Evolutionary conservation across 768 basidiomycete genomes (phyloP), one percentile per base, ranked within the genome.

Genomic region (Mycena galopus): DNA sequence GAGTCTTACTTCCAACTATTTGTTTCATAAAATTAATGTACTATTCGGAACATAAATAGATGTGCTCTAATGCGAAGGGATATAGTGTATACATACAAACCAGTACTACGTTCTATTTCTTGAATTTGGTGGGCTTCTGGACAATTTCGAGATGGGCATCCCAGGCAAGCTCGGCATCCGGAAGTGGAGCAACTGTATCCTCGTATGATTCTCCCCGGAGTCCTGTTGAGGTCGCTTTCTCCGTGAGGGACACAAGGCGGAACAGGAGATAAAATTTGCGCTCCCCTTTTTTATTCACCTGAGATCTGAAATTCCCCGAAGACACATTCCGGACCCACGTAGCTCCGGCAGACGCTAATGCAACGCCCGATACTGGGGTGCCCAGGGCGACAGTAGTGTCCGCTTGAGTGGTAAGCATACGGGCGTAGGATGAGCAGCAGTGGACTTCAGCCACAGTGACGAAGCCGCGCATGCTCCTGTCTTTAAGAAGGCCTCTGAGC

Each of bases 361-460:
- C 77, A n/a, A 74, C 75, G 4, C 71, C 78, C 16, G 67, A 39
- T 3, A 75, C 78, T 42, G 62, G 73, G 37, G 82, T 58, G 0
- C 80, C 81, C 21, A 83, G 64, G 11, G 78, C 78, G 23, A 82
- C 59, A 21, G 75, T 76, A 44, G 65, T 70, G 17, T 70, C 72
- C 3, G n/a, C 67, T 23, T 74, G 33, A 0, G 78, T 57, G 5
- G 79, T 72, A 21, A 82, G 77, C 56, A 77, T 75, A 10, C 81
- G 79, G 11, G 80, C 81, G 70, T 81, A 83, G 8, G 82, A 81
- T 1, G 80, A 77, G 71, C 81, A 82, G 5, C 70, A 70, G 65
- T 83, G 81, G 16, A 81, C 79, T 63, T 82, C 80, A 25, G 82
- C 82, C 17, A 83, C 81, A 58, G 82, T 64, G 47, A 82, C 80